Base-by-base conservation (phyloP, 2,329 filamentous ascomycete species). In the Didymella glomerata region DNA sequence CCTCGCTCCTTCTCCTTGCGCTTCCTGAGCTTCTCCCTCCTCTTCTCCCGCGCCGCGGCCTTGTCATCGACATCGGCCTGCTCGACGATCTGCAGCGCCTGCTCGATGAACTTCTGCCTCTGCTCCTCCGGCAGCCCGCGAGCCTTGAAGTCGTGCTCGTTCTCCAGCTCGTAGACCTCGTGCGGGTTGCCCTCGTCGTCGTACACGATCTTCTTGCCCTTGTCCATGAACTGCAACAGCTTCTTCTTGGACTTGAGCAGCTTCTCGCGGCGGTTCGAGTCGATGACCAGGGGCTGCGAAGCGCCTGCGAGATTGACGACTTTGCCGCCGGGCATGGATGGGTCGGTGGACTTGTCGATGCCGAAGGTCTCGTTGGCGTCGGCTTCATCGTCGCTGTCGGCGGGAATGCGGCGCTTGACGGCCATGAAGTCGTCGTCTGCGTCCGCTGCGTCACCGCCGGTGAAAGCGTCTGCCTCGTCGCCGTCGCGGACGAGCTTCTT, bases 181-280 rank as follows among this genome's bases (percentile, higher is more conserved):
- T 95, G 93, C 3, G 93, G 84, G 62, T 90, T 88, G 67, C 93
- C 94, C 30, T 97, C 92, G 47, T 97, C 93, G 78, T 98, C 94
- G 76, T 94, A 99, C 5, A 97, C 84, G 8, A 97, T 81, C 75
- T 95, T 96, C 40, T 86, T 89, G 13, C 92, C 90, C 73, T 90
- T 90, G 72, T 92, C 91, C 82, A 93, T 96, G 82, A 92, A 91
- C 75, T 96, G 95, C 73, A 92, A 85, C 65, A 97, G 86, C 78
- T 96, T 91, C 84, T 97, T 97, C 84, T 97, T 98, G 20, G 91
- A 96, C 72, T 90, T 90, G 65, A 98, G 86, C n/a, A 97, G 85
- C 81, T 97, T 98, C 79, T 97, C 94, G 67, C 93, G 89, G 24
- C 95, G 92, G 77, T 98, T 96, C 13, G 93, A 97, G 80, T 99